A percentile compares a stretch with the other conserved stretches of the same genome.
phyloP scores from a whole-genome alignment of 2,329 filamentous ascomycete species.

The Ceratocystis albifundus region DNA sequence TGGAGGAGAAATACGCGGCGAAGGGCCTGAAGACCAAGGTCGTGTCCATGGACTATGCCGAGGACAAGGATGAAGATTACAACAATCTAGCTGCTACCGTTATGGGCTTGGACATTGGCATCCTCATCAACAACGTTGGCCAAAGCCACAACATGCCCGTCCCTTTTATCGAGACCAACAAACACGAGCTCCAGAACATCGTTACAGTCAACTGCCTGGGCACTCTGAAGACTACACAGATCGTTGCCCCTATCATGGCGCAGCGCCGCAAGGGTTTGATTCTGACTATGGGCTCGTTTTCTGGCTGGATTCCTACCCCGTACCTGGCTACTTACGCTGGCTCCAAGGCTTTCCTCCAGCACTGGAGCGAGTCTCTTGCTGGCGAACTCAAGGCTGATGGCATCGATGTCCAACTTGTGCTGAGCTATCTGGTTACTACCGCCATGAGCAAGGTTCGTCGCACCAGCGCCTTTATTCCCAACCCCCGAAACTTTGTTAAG shows the following conservation, averaged over 20 bases:
- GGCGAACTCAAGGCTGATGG: slow-evolving; percentile 70
- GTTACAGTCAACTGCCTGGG: slow-evolving; percentile 91
- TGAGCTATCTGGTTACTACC: slow-evolving; percentile 86
- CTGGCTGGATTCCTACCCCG: slow-evolving; percentile 81
- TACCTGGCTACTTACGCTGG: slow-evolving; percentile 92
- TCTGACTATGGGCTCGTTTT: slow-evolving; percentile 95
- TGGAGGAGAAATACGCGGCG: slow-evolving; percentile 56
- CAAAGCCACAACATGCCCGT: slow-evolving; percentile 89
- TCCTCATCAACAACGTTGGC: slow-evolving; percentile 95
- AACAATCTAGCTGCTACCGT: slow-evolving; percentile 57
- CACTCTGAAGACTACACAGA: slow-evolving; percentile 76
- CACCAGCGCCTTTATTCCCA: slow-evolving; percentile 65
- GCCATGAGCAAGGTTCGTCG: slow-evolving; percentile 95
- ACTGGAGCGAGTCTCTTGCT: slow-evolving; percentile 82
- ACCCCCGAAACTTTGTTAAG: slow-evolving; percentile 69
- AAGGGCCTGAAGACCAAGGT: slow-evolving; percentile 57
- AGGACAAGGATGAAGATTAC: slow-evolving; percentile 71
- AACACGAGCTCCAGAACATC: slow-evolving; percentile 75
- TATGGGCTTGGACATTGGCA: slow-evolving; percentile 63
- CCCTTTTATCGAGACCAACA: slow-evolving; percentile 67
- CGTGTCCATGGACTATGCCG: slow-evolving; percentile 82
- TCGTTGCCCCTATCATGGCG: slow-evolving; percentile 74
- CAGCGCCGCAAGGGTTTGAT: slow-evolving; percentile 77
- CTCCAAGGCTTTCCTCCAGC: slow-evolving; percentile 94
- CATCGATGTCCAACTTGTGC: slow-evolving; percentile 79